These are phyloP conservation scores for Brachypodium distachyon DNA, from an alignment of 202 grass and related monocot genomes.

Conservation along the genomic window DNA sequence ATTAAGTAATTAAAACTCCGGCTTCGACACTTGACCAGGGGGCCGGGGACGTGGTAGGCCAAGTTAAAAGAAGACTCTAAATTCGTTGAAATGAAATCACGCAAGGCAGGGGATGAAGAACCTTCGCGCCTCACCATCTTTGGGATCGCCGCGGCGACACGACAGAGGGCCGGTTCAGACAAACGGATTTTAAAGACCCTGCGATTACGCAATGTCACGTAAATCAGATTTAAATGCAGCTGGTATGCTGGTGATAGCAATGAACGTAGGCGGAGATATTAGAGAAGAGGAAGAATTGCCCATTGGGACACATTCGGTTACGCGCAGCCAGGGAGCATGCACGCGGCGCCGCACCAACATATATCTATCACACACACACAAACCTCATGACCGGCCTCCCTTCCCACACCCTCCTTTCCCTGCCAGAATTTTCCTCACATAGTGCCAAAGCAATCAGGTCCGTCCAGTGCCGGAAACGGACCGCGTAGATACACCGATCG, in stretches of 20 bases:
- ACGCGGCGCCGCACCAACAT: slow-evolving; percentile 8
- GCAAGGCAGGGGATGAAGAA: background rate
- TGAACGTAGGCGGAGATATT: background rate
- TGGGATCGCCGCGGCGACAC: too few relatives aligned
- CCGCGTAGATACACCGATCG: background rate
- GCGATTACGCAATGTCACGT: too few relatives aligned
- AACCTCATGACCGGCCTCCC: background rate
- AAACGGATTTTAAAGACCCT: too few relatives aligned
- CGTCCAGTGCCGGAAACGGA: background rate
- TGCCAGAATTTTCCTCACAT: background rate
- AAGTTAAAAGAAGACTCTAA: background rate
- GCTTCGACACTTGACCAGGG: background rate
- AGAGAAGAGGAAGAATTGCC: too few relatives aligned
- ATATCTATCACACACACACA: slow-evolving; percentile 6
- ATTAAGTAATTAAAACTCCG: background rate
- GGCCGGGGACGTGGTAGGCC: background rate
- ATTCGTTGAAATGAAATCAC: background rate
- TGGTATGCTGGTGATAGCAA: background rate
- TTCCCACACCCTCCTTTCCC: background rate
- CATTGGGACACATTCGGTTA: slow-evolving; percentile 18
- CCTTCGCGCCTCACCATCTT: background rate
- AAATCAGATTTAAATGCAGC: too few relatives aligned
- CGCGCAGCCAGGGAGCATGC: background rate
- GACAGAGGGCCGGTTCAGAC: too few relatives aligned
- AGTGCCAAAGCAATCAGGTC: slow-evolving; percentile 5